Evolutionary conservation across 495 filamentous ascomycete genomes (phyloP), one percentile per base, ranked within the genome.

Genomic region (Xeromyces bisporus): DNA sequence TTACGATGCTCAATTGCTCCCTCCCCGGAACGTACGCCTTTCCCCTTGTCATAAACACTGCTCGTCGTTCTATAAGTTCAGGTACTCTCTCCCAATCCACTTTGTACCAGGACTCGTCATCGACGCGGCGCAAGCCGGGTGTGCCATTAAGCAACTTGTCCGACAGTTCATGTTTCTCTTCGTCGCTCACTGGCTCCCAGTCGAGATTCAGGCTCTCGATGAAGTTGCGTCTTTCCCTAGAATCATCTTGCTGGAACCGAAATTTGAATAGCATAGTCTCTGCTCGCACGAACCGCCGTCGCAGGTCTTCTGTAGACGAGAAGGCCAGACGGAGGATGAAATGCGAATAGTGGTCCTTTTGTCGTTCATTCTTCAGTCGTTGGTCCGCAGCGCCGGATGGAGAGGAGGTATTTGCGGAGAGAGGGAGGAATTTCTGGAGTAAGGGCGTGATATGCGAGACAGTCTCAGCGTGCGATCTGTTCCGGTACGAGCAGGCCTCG

Each of bases 281-380:
- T 3, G 87, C 73, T 24, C 84, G 71, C 12, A 71, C 66, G 45
- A 96, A 99, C 28, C 89, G 75, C 35, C 76, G 71, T n/a, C 89
- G 73, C 21, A 96, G 63, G 46, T 94, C 91, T 46, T 93, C 86
- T 0, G 85, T 93, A 6, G 73, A 70, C 2, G 84, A 73, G 43
- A 99, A 99, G 5, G 91, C 91, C 18, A 99, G 67, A 0, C 91
- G 78, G 12, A 99, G 72, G 42, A 94, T 96, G 50, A 93, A 99
- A 53, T 99, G 91, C 29, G 76, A 82, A 54, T 99, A 99, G 54
- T 99, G 91, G 43, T 99, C 91, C 53, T 86, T 91, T 55, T 84
- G 80, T 12, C 91, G 73, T 58, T 99, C 79, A 32, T 69, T 61
- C 32, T 64, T 64, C 35, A 83, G 54, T 23, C 63, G 49, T 41